Conservation (phyloP, 2,329 filamentous ascomycete species). For the Zopfia rhizophila region DNA sequence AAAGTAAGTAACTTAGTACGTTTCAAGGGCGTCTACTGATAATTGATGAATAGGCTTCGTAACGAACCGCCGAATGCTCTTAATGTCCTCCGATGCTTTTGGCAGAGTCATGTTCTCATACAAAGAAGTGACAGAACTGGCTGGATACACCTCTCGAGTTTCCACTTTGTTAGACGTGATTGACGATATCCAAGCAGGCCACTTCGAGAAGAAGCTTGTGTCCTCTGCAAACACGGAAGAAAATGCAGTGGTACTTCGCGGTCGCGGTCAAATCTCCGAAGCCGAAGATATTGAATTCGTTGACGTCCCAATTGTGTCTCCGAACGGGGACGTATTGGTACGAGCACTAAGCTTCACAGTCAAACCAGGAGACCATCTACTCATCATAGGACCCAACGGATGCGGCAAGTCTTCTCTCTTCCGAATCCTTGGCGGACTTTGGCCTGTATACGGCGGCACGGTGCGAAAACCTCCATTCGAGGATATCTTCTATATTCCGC, state of each 20-base stretch:
- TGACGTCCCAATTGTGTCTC: constrained; percentile 93
- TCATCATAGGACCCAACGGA: constrained; percentile 96
- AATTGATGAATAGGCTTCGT: constrained; percentile 72
- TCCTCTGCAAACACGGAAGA: constrained; percentile 84
- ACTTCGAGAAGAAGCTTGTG: constrained; percentile 96
- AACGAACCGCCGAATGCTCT: constrained; percentile 89
- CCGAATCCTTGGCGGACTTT: constrained; percentile 93
- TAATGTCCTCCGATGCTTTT: constrained; percentile 95
- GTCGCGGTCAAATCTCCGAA: constrained; percentile 83
- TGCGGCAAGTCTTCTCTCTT: constrained; percentile 97
- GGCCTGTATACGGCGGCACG: constrained; percentile 96
- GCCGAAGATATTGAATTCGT: constrained; percentile 86
- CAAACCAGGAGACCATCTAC: constrained; percentile 84
- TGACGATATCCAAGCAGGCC: constrained; percentile 88
- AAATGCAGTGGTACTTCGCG: constrained; percentile 83
- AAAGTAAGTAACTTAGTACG: constrained; percentile 58
- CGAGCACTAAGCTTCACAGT: constrained; percentile 88
- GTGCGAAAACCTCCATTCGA: constrained; percentile 91
- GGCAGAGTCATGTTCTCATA: constrained; percentile 98
- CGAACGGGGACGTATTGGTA: constrained; percentile 93
- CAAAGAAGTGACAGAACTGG: constrained; percentile 95
- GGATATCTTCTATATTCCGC: constrained; percentile 98
- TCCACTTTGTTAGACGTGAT: constrained; percentile 91
- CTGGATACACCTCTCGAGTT: constrained; percentile 93
- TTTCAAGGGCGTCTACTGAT: constrained; percentile 6